Conservation (phyloP, 345 rosid species). For the Populus nigra region DNA sequence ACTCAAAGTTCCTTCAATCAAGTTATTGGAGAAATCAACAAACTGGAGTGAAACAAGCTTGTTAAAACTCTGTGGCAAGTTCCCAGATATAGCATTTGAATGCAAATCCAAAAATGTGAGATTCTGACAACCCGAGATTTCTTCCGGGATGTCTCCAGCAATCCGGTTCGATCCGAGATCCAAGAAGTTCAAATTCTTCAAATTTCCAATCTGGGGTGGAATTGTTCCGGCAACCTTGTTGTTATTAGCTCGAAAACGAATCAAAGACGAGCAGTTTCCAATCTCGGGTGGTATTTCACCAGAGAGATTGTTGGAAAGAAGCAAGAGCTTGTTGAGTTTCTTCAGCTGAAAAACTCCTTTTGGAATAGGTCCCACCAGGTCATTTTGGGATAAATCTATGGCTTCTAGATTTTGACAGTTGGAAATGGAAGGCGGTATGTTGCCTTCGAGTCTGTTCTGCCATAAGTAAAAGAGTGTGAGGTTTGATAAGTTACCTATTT, state of each 20-base stretch:
- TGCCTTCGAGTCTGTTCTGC: constrained; percentile 81
- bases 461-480: constrained; percentile 70
- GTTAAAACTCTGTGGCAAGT: constrained; percentile 45
- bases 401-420: constrained; percentile 65
- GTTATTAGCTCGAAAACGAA: constrained; percentile 60
- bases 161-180: constrained; percentile 71
- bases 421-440: constrained; percentile 60
- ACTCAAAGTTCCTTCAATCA: constrained; percentile 51
- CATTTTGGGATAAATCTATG: constrained; percentile 74
- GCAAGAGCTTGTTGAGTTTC: constrained; percentile 73
- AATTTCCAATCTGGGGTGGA: constrained; percentile 55
- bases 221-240: constrained; percentile 57
- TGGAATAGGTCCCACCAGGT: constrained; percentile 71
- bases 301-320: constrained; percentile 69
- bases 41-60: constrained; percentile 52
- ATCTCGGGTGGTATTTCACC: constrained; percentile 62
- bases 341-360: constrained; percentile 54
- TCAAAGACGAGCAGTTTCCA: constrained; percentile 62
- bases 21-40: constrained; percentile 65
- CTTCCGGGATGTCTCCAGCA: constrained; percentile 55
- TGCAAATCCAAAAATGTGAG: constrained; percentile 78
- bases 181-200: constrained; percentile 63
- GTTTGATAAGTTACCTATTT: constrained; percentile 53
- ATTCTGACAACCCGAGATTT: constrained; percentile 57
- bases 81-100: constrained; percentile 66